These are phyloP conservation scores for Penicillium longicatenatum DNA, from an alignment of 495 filamentous ascomycete genomes.

Conservation along the genomic window DNA sequence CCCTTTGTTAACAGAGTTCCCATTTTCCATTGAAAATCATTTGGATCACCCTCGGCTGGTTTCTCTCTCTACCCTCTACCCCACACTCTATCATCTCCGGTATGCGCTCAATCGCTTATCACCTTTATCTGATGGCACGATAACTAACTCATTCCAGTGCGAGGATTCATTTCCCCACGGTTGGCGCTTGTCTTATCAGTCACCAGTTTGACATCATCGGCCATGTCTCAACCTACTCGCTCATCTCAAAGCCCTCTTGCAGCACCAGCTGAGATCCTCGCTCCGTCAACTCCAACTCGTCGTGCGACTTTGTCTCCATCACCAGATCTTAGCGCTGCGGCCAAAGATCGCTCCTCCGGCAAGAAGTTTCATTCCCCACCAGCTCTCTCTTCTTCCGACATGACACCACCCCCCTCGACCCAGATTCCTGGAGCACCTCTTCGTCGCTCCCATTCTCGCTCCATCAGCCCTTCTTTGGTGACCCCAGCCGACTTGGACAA, in stretches of 20 bases:
- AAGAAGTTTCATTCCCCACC: constrained; percentile 42
- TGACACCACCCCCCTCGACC: constrained; percentile 78
- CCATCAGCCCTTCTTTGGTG: constrained; percentile 44
- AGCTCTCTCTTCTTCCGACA: constrained; percentile 46
- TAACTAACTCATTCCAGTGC: constrained; percentile 24
- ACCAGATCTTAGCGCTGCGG: constrained; percentile 37
- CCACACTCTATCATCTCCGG: constrained; percentile 29
- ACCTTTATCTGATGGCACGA: constrained; percentile 15
- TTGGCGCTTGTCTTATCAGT: constrained; percentile 18
- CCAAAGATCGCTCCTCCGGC: constrained; percentile 33
- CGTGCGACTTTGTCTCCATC: constrained; percentile 45
- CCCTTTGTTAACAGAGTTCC: too few species aligned
- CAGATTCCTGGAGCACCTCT: constrained; percentile 55
- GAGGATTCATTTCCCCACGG: constrained; percentile 26
- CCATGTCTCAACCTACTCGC: constrained; percentile 43
- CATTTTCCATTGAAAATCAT: neutral
- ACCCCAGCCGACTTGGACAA: constrained; percentile 62
- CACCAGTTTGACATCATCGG: constrained; percentile 14
- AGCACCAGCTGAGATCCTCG: constrained; percentile 42
- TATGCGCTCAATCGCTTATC: constrained; percentile 32
- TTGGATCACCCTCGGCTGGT: neutral
- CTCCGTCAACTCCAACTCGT: constrained; percentile 38
- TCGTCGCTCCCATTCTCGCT: constrained; percentile 41
- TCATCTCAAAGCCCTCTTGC: constrained; percentile 41
- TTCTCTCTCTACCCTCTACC: constrained; percentile 31